phyloP scores from a whole-genome alignment of 2,329 filamentous ascomycete genomes.

The Calonectria pseudoreteaudii region DNA sequence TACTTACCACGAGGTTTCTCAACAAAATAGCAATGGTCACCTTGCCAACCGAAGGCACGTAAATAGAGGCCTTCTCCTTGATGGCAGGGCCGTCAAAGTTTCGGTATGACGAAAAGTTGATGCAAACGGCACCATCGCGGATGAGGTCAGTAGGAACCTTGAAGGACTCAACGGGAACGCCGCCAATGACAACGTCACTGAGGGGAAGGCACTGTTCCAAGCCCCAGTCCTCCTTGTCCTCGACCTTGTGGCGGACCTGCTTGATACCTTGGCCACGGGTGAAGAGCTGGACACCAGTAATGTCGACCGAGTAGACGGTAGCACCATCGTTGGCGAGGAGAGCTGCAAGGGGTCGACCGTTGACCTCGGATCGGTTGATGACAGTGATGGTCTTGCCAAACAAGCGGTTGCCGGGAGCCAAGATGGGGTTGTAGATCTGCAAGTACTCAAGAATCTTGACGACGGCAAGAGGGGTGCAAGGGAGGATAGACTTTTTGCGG shows the following conservation, averaged over 20 bases:
- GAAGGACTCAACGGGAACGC: slow-evolving; percentile 88
- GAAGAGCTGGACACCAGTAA: slow-evolving; percentile 92
- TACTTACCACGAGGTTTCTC: slow-evolving; percentile 85
- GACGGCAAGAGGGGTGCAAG: slow-evolving; percentile 94
- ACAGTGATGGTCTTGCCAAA: slow-evolving; percentile 96
- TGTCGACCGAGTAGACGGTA: slow-evolving; percentile 93
- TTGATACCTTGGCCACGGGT: slow-evolving; percentile 89
- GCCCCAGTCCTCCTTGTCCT: slow-evolving; percentile 83
- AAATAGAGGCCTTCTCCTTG: slow-evolving; percentile 96
- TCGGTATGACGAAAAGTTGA: slow-evolving; percentile 97
- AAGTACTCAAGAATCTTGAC: slow-evolving; percentile 98
- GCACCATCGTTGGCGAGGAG: slow-evolving; percentile 96
- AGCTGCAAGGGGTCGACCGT: slow-evolving; percentile 91
- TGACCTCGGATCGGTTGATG: slow-evolving; percentile 96
- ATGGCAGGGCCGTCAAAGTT: slow-evolving; percentile 89
- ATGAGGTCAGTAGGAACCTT: slow-evolving; percentile 89
- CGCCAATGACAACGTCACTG: slow-evolving; percentile 94
- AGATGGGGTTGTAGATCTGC: slow-evolving; percentile 94
- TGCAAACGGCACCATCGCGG: slow-evolving; percentile 93
- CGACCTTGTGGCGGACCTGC: slow-evolving; percentile 86
- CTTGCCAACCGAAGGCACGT: slow-evolving; percentile 96
- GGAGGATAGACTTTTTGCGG: slow-evolving; percentile 89
- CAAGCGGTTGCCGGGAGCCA: slow-evolving; percentile 91
- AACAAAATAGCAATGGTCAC: slow-evolving; percentile 94
- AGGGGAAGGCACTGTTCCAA: slow-evolving; percentile 85